Evolutionary conservation across 2,329 filamentous ascomycete species (phyloP), one percentile per base, ranked within the genome.

Genomic region (Metarhizium brunneum): DNA sequence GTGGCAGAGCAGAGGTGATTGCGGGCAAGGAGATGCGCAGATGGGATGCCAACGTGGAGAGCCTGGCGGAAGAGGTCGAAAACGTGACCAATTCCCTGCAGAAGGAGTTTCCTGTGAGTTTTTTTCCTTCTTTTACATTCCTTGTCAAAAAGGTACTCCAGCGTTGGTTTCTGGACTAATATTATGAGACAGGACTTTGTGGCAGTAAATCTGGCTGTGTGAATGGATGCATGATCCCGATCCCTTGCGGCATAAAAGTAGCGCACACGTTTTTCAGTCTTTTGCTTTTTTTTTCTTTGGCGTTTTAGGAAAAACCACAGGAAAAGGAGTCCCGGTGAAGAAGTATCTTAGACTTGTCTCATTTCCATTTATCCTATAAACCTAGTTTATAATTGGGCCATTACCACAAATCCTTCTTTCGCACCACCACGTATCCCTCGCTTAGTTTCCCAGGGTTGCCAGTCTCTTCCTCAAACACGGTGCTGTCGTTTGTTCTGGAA

Each of bases 41-140:
- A 63, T 97, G 92, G 92, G 92, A 97, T 70, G 79, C 82, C 36
- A 95, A 95, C 63, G 90, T 97, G 20, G 86, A 92, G 68, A 85
- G 85, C 32, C 69, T 97, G 55, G 86, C 92, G 2, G 91, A 97
- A 70, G 90, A 95, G 67, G 88, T 96, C 6, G 92, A 96, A 72
- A 87, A 85, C 62, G 85, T 95, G 58, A 89, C 90, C 16, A 90
- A 89, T 47, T 81, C 86, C 62, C 78, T 97, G 61, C 87, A 94
- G 69, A 83, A 83, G 60, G 83, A 89, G 66, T 90, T 92, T 69
- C 91, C 94, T 25, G 87, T 76, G 62, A 61, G 71, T 69, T 40
- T 36, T 36, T 50, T 1, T 25, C 2, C n/a, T 18, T 13, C 14
- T 14, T 42, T 14, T 18, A 13, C 16, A 6, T 42, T 7, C 13